Evolutionary conservation across 805 yeast species (phyloP).

Genomic region (Myxozyma geophila): DNA sequence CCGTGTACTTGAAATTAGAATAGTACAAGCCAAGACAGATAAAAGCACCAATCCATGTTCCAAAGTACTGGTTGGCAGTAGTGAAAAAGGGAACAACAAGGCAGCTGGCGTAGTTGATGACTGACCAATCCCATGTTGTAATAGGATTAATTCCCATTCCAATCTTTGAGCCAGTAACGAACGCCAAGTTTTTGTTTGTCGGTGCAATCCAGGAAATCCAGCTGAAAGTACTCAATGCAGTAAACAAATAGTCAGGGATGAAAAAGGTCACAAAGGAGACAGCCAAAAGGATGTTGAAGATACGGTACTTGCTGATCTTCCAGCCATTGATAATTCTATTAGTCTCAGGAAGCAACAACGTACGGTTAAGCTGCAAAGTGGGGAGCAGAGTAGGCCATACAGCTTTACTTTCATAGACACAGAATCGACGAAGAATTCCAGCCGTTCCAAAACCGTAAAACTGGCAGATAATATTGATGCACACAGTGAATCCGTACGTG

Average conservation of each 20-base stretch:
- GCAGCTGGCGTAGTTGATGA: conserved; percentile 48
- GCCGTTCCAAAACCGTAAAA: conserved; percentile 71
- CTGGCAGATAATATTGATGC: conserved; percentile 60
- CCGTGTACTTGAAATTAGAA: conserved; percentile 54
- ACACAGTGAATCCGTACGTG: conserved; percentile 56
- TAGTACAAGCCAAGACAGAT: conserved; percentile 58
- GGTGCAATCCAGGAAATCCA: conserved; percentile 70
- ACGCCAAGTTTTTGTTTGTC: conserved; percentile 61
- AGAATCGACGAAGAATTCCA: conserved; percentile 62
- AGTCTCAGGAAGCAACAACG: conserved; percentile 30
- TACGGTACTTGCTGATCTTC: conserved; percentile 57
- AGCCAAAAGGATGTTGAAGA: conserved; percentile 52
- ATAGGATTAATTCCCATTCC: conserved; percentile 71
- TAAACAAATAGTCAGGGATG: conserved; percentile 65
- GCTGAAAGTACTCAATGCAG: conserved; percentile 61
- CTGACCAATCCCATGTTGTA: conserved; percentile 69
- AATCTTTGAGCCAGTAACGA: conserved; percentile 64
- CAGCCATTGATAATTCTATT: conserved; percentile 58
- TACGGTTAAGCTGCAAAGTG: conserved; percentile 49
- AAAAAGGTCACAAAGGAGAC: conserved; percentile 57
- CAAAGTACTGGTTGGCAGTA: conserved; percentile 49
- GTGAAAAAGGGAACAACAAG: conserved; percentile 49
- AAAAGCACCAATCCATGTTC: conserved; percentile 55
- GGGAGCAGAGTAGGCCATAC: conserved; percentile 68
- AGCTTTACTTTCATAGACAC: conserved; percentile 61